A percentile compares a stretch with the other conserved stretches of the same genome.
Evolutionary conservation across 306 rosid genomes (phyloP).

Genomic region (Gillenia trifoliata): DNA sequence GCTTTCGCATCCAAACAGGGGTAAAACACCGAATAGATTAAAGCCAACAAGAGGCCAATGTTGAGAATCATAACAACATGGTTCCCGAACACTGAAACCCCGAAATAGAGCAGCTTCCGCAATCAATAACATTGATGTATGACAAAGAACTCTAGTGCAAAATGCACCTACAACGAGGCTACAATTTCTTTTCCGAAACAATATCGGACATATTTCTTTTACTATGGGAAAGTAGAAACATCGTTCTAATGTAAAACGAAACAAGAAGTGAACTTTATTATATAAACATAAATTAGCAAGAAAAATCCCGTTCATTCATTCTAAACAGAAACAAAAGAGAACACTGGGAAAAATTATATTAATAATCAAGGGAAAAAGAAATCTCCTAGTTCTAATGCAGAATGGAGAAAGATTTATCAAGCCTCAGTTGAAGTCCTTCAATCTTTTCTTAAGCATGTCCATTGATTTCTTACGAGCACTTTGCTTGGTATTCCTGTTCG

Average conservation of each 20-base stretch:
- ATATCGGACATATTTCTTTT: neutral
- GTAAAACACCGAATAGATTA: neutral
- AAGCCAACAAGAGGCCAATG: neutral
- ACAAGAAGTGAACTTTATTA: neutral
- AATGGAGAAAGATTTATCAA: slow-evolving; percentile 22
- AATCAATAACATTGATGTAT: no score
- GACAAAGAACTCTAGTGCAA: neutral
- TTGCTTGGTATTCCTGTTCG: slow-evolving; percentile 68
- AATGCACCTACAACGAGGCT: neutral
- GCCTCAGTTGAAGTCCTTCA: slow-evolving; percentile 74
- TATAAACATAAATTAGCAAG: slow-evolving; percentile 3
- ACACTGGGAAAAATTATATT: neutral
- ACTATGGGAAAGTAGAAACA: neutral
- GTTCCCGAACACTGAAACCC: neutral
- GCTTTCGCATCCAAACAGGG: neutral
- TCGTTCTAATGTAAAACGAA: neutral
- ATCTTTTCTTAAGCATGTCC: slow-evolving; percentile 77
- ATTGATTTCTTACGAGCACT: slow-evolving; percentile 84
- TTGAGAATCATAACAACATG: neutral
- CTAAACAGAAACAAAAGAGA: slow-evolving; percentile 9
- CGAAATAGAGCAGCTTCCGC: neutral
- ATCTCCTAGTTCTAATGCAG: slow-evolving; percentile 33
- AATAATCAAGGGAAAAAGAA: neutral
- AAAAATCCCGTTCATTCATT: slow-evolving; percentile 13
- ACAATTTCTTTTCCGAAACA: neutral